A percentile compares a stretch with the other conserved stretches of the same genome.
phyloP scores from a whole-genome alignment of 345 rosid species.

The Populus nigra region DNA sequence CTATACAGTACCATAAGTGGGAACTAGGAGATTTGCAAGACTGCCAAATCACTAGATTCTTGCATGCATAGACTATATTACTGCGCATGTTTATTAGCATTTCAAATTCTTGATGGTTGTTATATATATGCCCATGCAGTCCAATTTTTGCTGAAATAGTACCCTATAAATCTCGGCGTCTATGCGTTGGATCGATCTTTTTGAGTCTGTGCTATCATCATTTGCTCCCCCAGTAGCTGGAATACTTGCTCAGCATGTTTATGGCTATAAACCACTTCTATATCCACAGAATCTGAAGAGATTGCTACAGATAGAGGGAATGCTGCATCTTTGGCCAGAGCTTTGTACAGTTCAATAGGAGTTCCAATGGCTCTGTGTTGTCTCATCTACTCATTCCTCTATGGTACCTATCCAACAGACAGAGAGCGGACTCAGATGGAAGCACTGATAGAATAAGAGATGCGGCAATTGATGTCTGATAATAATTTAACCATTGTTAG shows the following conservation, averaged over 20 bases:
- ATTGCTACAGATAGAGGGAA: constrained; percentile 65
- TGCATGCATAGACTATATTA: no score
- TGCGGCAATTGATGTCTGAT: constrained; percentile 40
- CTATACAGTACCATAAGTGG: no score
- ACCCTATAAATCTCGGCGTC: constrained; percentile 72
- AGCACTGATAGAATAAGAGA: constrained; percentile 68
- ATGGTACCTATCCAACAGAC: constrained; percentile 74
- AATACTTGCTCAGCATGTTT: constrained; percentile 71
- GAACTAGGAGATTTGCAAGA: no score
- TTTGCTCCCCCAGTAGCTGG: constrained; percentile 91
- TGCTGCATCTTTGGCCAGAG: constrained; percentile 74
- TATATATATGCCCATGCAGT: constrained; percentile 33
- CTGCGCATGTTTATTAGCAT: background rate
- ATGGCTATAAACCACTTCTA: constrained; percentile 68
- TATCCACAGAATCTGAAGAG: constrained; percentile 42
- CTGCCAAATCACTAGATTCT: no score
- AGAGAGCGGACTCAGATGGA: constrained; percentile 75
- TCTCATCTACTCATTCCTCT: constrained; percentile 70
- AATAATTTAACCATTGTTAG: background rate
- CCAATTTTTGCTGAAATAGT: constrained; percentile 94
- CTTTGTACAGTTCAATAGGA: constrained; percentile 72
- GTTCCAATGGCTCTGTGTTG: constrained; percentile 77
- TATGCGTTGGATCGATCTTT: constrained; percentile 77
- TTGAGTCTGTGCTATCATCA: constrained; percentile 74
- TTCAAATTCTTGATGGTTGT: background rate